phyloP scores from a whole-genome alignment of 139 green algal genomes.

The Monoraphidium neglectum region DNA sequence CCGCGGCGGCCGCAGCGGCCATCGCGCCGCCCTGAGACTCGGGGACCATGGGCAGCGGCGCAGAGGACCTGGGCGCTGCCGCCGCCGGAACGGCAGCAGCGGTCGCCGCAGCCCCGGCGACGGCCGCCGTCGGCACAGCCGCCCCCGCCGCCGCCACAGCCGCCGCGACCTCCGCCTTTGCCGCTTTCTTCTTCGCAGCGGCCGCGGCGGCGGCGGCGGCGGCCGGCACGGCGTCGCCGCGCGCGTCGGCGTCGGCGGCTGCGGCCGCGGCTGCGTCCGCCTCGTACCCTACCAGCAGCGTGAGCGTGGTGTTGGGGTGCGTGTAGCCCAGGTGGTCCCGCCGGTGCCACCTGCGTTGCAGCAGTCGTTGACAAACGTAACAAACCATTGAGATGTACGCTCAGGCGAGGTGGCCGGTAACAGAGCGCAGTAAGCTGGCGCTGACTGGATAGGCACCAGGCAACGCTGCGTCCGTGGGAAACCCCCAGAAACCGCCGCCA shows the following conservation, averaged over 20 bases:
- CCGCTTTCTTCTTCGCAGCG: not conserved
- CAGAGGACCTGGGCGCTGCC: too few relatives aligned
- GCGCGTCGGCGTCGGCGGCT: not conserved
- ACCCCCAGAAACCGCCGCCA: too few relatives aligned
- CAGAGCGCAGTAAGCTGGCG: too few relatives aligned
- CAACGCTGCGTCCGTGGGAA: too few relatives aligned
- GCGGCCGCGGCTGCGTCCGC: slow-evolving; percentile 35
- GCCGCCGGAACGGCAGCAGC: not conserved
- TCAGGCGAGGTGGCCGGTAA: too few relatives aligned
- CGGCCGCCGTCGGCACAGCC: not conserved
- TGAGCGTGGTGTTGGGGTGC: slow-evolving; percentile 48
- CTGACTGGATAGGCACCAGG: not conserved
- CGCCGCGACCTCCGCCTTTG: not conserved
- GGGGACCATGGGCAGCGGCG: too few relatives aligned
- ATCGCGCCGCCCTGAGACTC: too few relatives aligned
- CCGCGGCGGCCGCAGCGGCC: slow-evolving; percentile 1
- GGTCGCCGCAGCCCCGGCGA: not conserved
- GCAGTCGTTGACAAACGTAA: too few relatives aligned
- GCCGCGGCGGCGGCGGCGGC: not conserved
- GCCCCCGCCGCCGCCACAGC: not conserved
- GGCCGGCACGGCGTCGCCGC: not conserved
- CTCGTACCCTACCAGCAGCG: slow-evolving; percentile 59
- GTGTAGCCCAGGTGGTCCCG: slow-evolving; percentile 59
- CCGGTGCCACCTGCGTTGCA: slow-evolving; percentile 47
- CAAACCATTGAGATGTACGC: too few relatives aligned